These are phyloP conservation scores for Euphrasia confusa DNA, from an alignment of 257 asterid genomes.

Conservation along the genomic window DNA sequence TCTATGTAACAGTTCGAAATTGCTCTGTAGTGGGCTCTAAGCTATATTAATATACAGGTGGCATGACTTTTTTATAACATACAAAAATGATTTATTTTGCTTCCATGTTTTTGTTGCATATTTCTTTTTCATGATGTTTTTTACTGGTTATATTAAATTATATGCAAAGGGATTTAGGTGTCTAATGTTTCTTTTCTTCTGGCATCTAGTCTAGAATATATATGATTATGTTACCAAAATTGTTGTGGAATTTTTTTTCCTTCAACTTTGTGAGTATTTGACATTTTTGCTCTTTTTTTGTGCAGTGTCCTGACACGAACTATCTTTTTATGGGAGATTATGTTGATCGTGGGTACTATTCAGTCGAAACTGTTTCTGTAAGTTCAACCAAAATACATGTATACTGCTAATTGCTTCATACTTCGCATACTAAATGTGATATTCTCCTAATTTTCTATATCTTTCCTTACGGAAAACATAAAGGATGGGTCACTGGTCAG, in stretches of 20 bases:
- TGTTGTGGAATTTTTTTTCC: not conserved
- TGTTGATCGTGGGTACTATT: constrained; percentile 70
- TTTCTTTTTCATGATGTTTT: too few relatives aligned
- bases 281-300: constrained; percentile 21
- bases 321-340: constrained; percentile 66
- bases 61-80: not conserved
- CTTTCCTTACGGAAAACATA: too few relatives aligned
- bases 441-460: too few relatives aligned
- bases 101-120: constrained; percentile 6
- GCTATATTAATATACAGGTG: constrained; percentile 6
- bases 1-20: constrained; percentile 31
- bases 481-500: not conserved
- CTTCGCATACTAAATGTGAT: too few relatives aligned
- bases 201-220: constrained; percentile 1
- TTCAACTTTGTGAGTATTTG: constrained; percentile 11
- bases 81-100: too few relatives aligned
- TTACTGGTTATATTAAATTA: not conserved
- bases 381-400: constrained; percentile 25
- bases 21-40: constrained; percentile 19
- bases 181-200: not conserved
- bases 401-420: too few relatives aligned
- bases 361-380: constrained; percentile 66
- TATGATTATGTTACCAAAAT: not conserved
- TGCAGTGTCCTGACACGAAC: constrained; percentile 64
- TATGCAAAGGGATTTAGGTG: not conserved